Percentiles rank a stretch among this genome's conserved stretches.
These are phyloP conservation scores for Nicotiana paniculata DNA, from an alignment of 257 asterid genomes.

Conservation along the genomic window DNA sequence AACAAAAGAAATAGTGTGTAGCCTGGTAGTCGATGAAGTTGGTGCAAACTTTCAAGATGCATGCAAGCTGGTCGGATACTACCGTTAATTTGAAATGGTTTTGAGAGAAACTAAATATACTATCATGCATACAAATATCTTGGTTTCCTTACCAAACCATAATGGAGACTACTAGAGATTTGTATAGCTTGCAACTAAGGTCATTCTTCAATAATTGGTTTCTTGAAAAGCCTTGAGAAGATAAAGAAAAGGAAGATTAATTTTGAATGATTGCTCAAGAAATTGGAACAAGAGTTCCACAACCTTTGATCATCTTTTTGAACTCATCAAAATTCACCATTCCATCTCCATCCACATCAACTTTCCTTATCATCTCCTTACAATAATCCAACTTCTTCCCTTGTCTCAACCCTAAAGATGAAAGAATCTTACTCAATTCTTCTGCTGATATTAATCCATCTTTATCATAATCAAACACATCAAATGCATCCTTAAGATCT, in stretches of 20 bases:
- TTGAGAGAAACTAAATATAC: too few species aligned
- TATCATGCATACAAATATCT: too few species aligned
- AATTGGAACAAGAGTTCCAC: conserved; percentile 34
- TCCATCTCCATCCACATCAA: conserved; percentile 87
- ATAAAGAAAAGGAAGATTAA: too few species aligned
- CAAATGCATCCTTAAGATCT: conserved; percentile 64
- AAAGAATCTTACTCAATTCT: conserved; percentile 61
- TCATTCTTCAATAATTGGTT: background rate
- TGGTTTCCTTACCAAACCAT: too few species aligned
- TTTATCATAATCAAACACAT: conserved; percentile 68
- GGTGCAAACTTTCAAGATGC: too few species aligned
- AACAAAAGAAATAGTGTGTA: too few species aligned
- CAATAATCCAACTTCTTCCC: conserved; percentile 62
- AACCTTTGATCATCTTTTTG: conserved; percentile 63
- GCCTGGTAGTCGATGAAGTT: too few species aligned
- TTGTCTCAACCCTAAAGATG: conserved; percentile 54
- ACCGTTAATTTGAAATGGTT: too few species aligned
- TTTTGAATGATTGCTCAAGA: conserved; percentile 19
- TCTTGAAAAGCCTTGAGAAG: background rate
- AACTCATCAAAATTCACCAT: conserved; percentile 77
- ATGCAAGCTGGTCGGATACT: too few species aligned
- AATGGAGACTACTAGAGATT: background rate
- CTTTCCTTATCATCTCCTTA: conserved; percentile 68
- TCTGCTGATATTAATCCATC: conserved; percentile 68
- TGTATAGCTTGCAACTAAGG: background rate